A percentile compares a stretch with the other conserved stretches of the same genome.
phyloP scores from a whole-genome alignment of 805 yeast genomes.

The Candida sakaeoensis region DNA sequence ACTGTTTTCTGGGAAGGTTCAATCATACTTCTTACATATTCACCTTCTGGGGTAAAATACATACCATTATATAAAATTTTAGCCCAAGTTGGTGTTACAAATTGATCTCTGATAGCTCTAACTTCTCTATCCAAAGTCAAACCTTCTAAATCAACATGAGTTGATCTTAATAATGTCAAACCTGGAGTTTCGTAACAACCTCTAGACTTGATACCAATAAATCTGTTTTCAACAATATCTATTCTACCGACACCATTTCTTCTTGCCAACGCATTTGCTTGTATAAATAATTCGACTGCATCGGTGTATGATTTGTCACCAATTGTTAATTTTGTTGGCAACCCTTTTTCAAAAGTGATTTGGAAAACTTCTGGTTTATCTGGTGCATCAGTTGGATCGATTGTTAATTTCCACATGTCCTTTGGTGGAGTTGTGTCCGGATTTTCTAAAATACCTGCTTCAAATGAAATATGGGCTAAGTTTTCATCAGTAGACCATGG shows the following conservation, averaged over 20 bases:
- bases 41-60: slow-evolving; percentile 98
- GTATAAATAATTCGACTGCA: slow-evolving; percentile 87
- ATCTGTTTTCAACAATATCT: slow-evolving; percentile 98
- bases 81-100: slow-evolving; percentile 90
- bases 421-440: slow-evolving; percentile 99
- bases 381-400: slow-evolving; percentile 95
- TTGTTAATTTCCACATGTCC: slow-evolving; percentile 99
- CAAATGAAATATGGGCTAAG: slow-evolving; percentile 97
- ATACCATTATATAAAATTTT: slow-evolving; percentile 92
- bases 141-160: slow-evolving; percentile 97
- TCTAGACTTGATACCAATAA: slow-evolving; percentile 97
- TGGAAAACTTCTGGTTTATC: slow-evolving; percentile 85
- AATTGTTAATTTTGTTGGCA: slow-evolving; percentile 77
- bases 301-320: slow-evolving; percentile 67
- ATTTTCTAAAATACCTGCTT: slow-evolving; percentile 98
- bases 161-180: slow-evolving; percentile 85
- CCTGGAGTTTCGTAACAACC: slow-evolving; percentile 99
- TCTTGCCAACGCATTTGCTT: slow-evolving; percentile 94
- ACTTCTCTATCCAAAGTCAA: slow-evolving; percentile 96
- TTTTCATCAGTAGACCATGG: slow-evolving; percentile 99
- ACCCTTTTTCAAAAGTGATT: slow-evolving; percentile 78
- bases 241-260: slow-evolving; percentile 99
- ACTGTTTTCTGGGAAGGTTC: slow-evolving; percentile 92
- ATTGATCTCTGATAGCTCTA: slow-evolving; percentile 91
- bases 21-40: slow-evolving; percentile 89